Conservation (phyloP, 768 basidiomycete genomes). For the Amanita molliuscula region DNA sequence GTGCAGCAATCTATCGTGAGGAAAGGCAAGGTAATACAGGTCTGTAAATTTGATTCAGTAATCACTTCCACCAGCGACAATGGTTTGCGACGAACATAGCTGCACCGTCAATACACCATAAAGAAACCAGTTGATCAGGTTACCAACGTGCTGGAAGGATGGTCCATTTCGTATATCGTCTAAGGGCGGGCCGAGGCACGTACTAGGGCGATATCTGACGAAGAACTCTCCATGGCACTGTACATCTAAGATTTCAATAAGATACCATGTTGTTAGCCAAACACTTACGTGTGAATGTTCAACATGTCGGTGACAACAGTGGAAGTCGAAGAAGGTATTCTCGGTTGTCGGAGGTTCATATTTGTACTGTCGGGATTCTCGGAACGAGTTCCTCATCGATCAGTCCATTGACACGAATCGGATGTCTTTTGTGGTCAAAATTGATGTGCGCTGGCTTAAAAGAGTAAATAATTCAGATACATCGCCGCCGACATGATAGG, state of each 20-base stretch:
- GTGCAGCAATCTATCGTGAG: constrained; percentile 6
- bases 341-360: not conserved
- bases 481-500: no score
- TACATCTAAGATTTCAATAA: not conserved
- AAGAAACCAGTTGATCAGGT: constrained; percentile 11
- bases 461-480: no score
- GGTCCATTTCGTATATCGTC: not conserved
- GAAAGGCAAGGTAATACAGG: constrained; percentile 13
- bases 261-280: no score
- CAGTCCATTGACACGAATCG: no score
- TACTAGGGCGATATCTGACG: not conserved
- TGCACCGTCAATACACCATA: constrained; percentile 13
- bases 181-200: not conserved
- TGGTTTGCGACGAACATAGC: constrained; percentile 7
- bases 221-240: not conserved
- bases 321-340: not conserved
- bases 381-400: no score
- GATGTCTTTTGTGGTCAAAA: no score
- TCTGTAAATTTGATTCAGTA: constrained; percentile 3
- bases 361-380: not conserved
- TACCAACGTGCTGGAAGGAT: constrained; percentile 9
- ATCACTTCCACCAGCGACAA: not conserved
- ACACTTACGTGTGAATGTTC: not conserved
- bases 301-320: not conserved
- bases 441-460: no score